Percentiles rank a stretch among this genome's conserved stretches.
These are phyloP conservation scores for Psophocarpus tetragonolobus DNA, from an alignment of 306 rosid genomes.

Conservation along the genomic window DNA sequence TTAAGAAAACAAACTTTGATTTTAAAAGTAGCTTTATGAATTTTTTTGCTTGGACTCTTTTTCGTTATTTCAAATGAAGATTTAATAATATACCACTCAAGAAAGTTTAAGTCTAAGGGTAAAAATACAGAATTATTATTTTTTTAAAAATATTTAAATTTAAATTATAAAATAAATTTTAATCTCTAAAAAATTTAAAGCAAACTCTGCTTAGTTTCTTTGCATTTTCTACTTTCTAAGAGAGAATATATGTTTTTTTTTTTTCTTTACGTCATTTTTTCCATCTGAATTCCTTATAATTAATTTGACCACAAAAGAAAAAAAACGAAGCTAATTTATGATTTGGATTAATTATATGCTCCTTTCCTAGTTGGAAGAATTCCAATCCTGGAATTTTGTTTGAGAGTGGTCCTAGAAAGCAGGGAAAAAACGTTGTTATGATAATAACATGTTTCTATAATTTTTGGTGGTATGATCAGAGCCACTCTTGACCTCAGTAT, in stretches of 20 bases:
- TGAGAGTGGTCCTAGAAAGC: slow-evolving; percentile 13
- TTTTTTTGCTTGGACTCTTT: no score
- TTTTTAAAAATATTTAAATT: no score
- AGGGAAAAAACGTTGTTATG: neutral
- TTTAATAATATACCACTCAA: no score
- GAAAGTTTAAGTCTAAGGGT: no score
- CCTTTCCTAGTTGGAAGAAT: slow-evolving; percentile 1
- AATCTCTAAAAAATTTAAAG: neutral
- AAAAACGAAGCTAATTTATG: no score
- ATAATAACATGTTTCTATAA: neutral
- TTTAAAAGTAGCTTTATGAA: neutral
- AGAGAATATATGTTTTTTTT: no score
- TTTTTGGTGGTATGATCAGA: neutral
- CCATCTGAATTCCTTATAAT: no score
- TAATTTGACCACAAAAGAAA: neutral
- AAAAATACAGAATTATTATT: no score
- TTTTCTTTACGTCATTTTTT: no score
- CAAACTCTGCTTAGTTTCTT: neutral
- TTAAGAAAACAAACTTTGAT: no score
- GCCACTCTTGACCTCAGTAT: neutral
- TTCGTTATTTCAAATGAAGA: no score
- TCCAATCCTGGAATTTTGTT: neutral
- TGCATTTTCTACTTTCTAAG: neutral
- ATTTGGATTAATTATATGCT: neutral
- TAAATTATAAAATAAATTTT: no score